Evolutionary conservation across 768 basidiomycete genomes (phyloP), one percentile per base, ranked within the genome.

Genomic region (Pulveroboletus sp.): DNA sequence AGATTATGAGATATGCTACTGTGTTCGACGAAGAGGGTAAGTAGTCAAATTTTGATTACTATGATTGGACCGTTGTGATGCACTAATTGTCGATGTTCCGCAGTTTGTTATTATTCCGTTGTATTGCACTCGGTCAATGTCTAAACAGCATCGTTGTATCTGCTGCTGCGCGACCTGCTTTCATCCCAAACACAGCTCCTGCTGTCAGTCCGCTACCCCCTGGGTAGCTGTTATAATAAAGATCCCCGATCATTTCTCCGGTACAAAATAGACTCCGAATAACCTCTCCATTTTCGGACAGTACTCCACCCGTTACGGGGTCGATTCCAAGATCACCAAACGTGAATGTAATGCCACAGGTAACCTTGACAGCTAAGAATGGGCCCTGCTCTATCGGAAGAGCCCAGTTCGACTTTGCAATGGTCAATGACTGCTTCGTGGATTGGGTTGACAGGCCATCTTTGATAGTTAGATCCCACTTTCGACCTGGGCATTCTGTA

Each of bases 381-480:
- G 82, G 82, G 12, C 70, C 62, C 35, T 73, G 54, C 31, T 79
- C 74, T 22, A 86, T 65, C 5, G 77, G 58, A 51, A 82, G 64
- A 0, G 84, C 85, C 85, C 85, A 86, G 56, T 86, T 85, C 0
- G 82, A 79, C 63, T 87, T 86, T 11, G 81, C 72, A 12, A 77
- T 54, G 12, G 58, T 39, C 29, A 85, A 62, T 20, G 63, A 64
- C 14, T 51, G 51, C 0, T 37, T 40, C 4, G 60, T 63, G 2
- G 77, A 75, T 48, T 77, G 71, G 0, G 83, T 84, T 5, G 78
- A 77, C 14, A 82, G 57, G 4, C 77, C 76, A 54, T 86, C 85
- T 58, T 85, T 85, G 29, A 80, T 67, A 2, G 83, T 72, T 16
- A 83, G 85, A 62, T 86, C 75, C 82, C 84, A 87, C 19, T 50